phyloP scores from a whole-genome alignment of 2,329 filamentous ascomycete genomes.

The Aspergillus latus region DNA sequence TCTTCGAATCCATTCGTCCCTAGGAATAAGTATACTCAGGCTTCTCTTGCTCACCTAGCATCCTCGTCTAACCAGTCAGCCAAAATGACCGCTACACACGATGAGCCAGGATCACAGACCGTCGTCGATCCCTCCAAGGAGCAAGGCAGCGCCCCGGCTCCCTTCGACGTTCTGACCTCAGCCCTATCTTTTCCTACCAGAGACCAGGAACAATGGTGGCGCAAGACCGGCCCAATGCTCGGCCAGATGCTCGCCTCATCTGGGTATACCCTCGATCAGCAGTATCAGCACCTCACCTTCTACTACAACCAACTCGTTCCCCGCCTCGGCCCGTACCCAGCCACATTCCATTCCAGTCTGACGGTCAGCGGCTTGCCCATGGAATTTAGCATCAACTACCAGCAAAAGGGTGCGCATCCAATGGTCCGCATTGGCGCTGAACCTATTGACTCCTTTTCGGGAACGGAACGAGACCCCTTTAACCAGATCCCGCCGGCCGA shows the following conservation, averaged over 20 bases:
- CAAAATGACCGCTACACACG: not conserved
- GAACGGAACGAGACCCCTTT: not conserved
- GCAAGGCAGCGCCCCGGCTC: not conserved
- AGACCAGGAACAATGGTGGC: constrained; percentile 2
- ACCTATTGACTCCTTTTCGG: not conserved
- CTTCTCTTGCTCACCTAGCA: not conserved
- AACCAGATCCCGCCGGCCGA: not conserved
- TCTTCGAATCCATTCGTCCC: not conserved
- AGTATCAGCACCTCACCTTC: not conserved
- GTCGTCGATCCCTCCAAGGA: not conserved
- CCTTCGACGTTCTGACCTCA: not conserved
- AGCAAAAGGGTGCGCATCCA: not conserved
- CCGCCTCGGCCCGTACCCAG: constrained; percentile 1
- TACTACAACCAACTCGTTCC: constrained; percentile 3
- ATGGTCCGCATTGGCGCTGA: not conserved
- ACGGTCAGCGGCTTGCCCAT: constrained; percentile 1
- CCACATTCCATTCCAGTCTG: not conserved
- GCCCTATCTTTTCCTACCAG: not conserved
- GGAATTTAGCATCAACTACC: constrained; percentile 11
- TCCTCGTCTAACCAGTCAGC: not conserved
- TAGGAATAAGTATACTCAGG: too few relatives aligned
- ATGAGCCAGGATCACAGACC: not conserved
- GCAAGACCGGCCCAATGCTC: not conserved
- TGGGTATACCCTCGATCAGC: not conserved
- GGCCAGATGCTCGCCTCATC: not conserved